Evolutionary conservation across 768 basidiomycete species (phyloP), one percentile per base, ranked within the genome.

Genomic region (Amanita brunnescens): DNA sequence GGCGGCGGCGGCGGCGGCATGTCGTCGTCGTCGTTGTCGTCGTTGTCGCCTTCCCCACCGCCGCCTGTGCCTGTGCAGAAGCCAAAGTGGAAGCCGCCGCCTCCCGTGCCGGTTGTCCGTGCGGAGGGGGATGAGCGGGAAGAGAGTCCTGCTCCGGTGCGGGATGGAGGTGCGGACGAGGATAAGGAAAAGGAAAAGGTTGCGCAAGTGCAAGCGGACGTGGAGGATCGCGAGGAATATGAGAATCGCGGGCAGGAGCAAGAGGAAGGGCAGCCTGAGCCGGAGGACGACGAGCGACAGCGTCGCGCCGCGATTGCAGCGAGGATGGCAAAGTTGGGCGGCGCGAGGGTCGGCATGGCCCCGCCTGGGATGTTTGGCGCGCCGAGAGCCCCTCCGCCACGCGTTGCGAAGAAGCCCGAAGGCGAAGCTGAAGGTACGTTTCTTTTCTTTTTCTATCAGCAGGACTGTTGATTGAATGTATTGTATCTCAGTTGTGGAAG

Each of bases 321-420:
- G 20, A 78, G 92, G 41, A 91, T 98, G 91, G 92, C 91, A 37
- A 85, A 86, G 54, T 75, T 97, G 14, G 94, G 94, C 24, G 94
- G 91, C 43, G 80, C 89, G 12, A 73, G 84, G 49, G 71, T 91
- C 20, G 89, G 88, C 3, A 87, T 95, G 85, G 79, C 30, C 2
- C 38, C 73, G 1, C 83, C 85, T 1, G 84, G 87, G 44, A 69
- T 84, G 53, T 82, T 89, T 66, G 82, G 78, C 12, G 73, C 72
- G 10, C 23, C 33, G 9, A 48, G 24, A 23, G 21, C 45, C 54
- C 68, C 70, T 49, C 66, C 70, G 2, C 41, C 51, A 16, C 64
- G 67, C 21, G 37, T 49, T 42, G 64, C 66, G 23, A 69, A 65
- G 59, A 70, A 61, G 49, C 58, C 33, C 16, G 45, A 50, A 32